Base-by-base conservation (phyloP, 768 basidiomycete species). In the Macrolepiota albuminosa region DNA sequence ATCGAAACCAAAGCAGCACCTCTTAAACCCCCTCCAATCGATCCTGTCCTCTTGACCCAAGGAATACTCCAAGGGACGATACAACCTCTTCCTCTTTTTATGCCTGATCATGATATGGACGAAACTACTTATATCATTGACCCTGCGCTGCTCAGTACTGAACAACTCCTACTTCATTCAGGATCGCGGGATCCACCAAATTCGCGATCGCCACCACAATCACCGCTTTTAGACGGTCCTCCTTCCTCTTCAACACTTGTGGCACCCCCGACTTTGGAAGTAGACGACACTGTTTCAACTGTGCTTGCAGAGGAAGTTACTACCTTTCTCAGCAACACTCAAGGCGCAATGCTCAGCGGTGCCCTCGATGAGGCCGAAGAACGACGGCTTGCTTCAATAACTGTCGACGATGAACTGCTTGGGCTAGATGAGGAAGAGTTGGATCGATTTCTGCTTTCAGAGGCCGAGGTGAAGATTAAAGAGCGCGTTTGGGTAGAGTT, bases 401-500 rank as follows among this genome's bases (percentile, higher is more conserved):
- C 76, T 47, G 81, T 77, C 40, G 77, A 74, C 11, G 84, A 91
- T 64, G 88, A 89, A 63, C 74, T 93, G 49, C 69, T 78, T 24
- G 92, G 88, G 16, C 77, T 98, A n/a, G 89, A 97, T 71, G 95
- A 98, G 67, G 91, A 87, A 6, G 95, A 98, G 69, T 79, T 97
- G 46, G 89, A 96, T 70, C 78, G 77, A 29, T 89, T 97, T 68
- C 75, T 93, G 57, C 73, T 95, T 26, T 84, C 81, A 8, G 87
- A 88, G 39, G 89, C 88, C 26, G 94, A 96, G 71, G 88, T 91
- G 4, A 85, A 78, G 69, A 79, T 93, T 68, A 98, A 91, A 71
- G 92, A 93, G 70, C 85, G 92, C 11, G 84, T 97, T 1, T 98
- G 95, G 95, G 93, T 95, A 51, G 93, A 95, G 73, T 78, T 93